Evolutionary conservation across 345 rosid species (phyloP), one percentile per base, ranked within the genome.

Genomic region (Populus alba): DNA sequence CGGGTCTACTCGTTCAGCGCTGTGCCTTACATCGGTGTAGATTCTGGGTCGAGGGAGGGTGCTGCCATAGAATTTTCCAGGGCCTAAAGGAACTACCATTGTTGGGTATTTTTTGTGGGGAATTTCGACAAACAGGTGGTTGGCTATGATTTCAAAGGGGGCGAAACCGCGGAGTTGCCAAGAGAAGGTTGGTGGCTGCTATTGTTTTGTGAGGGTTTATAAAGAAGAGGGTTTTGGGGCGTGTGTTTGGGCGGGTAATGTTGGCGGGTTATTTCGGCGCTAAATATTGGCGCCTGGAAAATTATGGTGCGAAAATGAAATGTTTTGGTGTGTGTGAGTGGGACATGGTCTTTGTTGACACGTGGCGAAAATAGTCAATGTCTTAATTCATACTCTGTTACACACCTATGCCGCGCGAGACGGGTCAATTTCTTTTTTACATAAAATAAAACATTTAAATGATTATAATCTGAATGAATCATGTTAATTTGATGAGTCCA

Each of bases 21-120:
- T 90, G 81, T 83, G 71, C 79, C 76, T 86, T 13, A 84, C 87
- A 11, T 89, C 88, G 12, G 88, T 80, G 79, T 86, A 90, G 92
- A 90, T 78, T 74, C 97, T 92, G 13, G 98, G 99, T 6, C 99
- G 90, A 25, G 99, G 97, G 76, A 95, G 97, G 80, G 92, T 88
- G 79, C 89, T 89, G 22, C 99, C 99, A 79, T 93, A 95, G 90
- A 95, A 95, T 81, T 89, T 91, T 17, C 85, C 93, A 1, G 97
- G 89, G 51, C 86, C 80, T 22, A 83, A 66, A n/a, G 96, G 78
- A 43, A 82, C 77, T 77, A 90, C 90, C 96, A 90, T 89, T 38
- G 31, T 45, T 57, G 71, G 23, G 70, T 59, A 59, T 9, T 62
- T 65, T 77, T 72, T 59, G 4, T 74, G 66, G 67, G 65, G 68